A percentile compares a stretch with the other conserved stretches of the same genome.
Evolutionary conservation across 164 flowering plant genomes (phyloP).

Genomic region (Umbilicus rupestris): DNA sequence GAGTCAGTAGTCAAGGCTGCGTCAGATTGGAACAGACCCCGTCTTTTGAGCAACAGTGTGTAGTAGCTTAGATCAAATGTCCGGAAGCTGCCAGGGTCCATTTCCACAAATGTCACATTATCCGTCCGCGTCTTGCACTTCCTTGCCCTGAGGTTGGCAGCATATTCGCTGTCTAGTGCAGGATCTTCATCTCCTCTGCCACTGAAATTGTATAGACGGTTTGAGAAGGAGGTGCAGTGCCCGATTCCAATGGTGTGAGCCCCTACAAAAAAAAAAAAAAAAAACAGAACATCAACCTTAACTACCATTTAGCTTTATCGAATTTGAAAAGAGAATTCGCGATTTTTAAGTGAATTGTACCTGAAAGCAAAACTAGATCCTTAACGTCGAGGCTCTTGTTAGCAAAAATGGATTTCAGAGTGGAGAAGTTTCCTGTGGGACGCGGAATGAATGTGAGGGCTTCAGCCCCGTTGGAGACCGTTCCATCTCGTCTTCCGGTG

Average conservation of each 20-base stretch:
- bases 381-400: slow-evolving; percentile 52
- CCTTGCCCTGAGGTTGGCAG: slow-evolving; percentile 27
- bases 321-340: too few relatives aligned
- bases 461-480: slow-evolving; percentile 42
- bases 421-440: slow-evolving; percentile 48
- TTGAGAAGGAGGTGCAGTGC: slow-evolving; percentile 27
- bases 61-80: slow-evolving; percentile 51
- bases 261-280: slow-evolving; percentile 27
- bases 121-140: slow-evolving; percentile 30
- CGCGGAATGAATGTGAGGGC: slow-evolving; percentile 51
- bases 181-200: slow-evolving; percentile 36
- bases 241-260: slow-evolving; percentile 48
- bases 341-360: too few relatives aligned
- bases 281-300: too few relatives aligned
- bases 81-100: slow-evolving; percentile 50
- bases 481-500: slow-evolving; percentile 80
- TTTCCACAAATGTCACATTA: slow-evolving; percentile 34
- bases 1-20: slow-evolving; percentile 32
- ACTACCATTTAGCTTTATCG: too few relatives aligned
- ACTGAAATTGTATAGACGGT: slow-evolving; percentile 44
- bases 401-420: slow-evolving; percentile 35
- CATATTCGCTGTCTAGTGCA: slow-evolving; percentile 41
- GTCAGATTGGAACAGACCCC: slow-evolving; percentile 47
- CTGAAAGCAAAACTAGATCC: slow-evolving; percentile 72
- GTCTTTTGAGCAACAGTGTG: slow-evolving; percentile 23